phyloP scores from a whole-genome alignment of 768 basidiomycete species.

The Suillus fuscotomentosus region DNA sequence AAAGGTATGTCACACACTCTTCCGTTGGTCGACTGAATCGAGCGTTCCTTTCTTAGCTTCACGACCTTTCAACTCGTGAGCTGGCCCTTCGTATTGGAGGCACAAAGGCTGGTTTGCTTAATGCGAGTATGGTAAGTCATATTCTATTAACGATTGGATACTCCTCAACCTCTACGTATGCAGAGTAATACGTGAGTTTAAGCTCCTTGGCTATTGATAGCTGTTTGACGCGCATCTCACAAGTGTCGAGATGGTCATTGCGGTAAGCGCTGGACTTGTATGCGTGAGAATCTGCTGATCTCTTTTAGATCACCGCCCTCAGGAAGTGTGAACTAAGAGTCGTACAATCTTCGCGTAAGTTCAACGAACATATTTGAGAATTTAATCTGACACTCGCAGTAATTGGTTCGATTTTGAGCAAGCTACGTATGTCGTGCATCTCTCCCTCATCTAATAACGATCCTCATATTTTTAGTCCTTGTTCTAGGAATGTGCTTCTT shows the following conservation, averaged over 20 bases:
- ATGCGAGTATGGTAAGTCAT: conserved; percentile 69
- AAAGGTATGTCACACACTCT: conserved; percentile 41
- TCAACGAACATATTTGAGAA: background rate
- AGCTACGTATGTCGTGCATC: conserved; percentile 48
- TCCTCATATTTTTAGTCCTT: conserved; percentile 47
- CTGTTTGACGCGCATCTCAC: background rate
- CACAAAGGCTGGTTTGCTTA: conserved; percentile 72
- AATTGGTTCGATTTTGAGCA: conserved; percentile 81
- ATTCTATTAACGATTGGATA: conserved; percentile 3
- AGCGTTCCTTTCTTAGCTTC: conserved; percentile 44
- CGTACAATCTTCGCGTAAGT: conserved; percentile 77
- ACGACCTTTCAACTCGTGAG: conserved; percentile 75
- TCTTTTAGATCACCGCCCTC: conserved; percentile 67
- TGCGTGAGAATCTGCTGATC: background rate
- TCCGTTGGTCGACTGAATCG: background rate
- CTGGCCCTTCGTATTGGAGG: conserved; percentile 76
- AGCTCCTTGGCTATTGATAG: conserved; percentile 5
- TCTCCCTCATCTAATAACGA: background rate
- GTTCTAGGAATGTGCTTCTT: conserved; percentile 92
- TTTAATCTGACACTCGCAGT: conserved; percentile 39
- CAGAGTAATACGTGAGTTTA: conserved; percentile 60
- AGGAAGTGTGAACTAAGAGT: conserved; percentile 78
- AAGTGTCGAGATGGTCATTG: conserved; percentile 66
- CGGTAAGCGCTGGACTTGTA: conserved; percentile 44
- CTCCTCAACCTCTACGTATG: background rate